A percentile compares a stretch with the other conserved stretches of the same genome.
These are phyloP conservation scores for Chlamydomonas asymmetrica DNA, from an alignment of 139 green algal genomes.

Conservation along the genomic window DNA sequence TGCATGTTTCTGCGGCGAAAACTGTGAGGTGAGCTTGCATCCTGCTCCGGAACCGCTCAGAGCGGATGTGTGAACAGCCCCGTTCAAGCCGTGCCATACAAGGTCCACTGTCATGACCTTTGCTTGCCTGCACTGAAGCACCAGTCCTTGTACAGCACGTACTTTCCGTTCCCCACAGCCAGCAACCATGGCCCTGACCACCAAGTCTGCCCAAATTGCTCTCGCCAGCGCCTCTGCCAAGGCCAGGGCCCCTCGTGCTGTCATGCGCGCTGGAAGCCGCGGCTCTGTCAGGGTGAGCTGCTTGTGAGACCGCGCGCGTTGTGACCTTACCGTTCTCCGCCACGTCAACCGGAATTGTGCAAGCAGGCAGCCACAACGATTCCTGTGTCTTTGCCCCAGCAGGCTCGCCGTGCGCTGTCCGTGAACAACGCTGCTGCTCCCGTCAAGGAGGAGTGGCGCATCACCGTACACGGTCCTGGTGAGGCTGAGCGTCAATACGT, in stretches of 20 bases:
- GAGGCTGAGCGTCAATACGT: neutral
- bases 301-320: too few relatives aligned
- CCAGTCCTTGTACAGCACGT: too few relatives aligned
- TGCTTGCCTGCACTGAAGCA: too few relatives aligned
- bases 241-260: neutral
- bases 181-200: conserved; percentile 22
- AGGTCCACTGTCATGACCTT: too few relatives aligned
- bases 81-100: too few relatives aligned
- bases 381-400: neutral
- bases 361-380: neutral
- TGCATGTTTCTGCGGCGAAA: too few relatives aligned
- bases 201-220: neutral
- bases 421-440: conserved; percentile 40
- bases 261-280: conserved; percentile 4
- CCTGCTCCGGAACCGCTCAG: too few relatives aligned
- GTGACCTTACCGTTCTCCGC: neutral
- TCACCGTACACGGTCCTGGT: conserved; percentile 36
- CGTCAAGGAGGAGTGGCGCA: conserved; percentile 47
- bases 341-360: neutral
- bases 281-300: conserved; percentile 5
- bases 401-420: conserved; percentile 18
- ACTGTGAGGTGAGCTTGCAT: too few relatives aligned
- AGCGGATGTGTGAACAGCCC: too few relatives aligned
- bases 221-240: neutral
- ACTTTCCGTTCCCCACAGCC: too few relatives aligned